A percentile compares a stretch with the other conserved stretches of the same genome.
Evolutionary conservation across 192 early-diverging fungal species (phyloP).

Genomic region (Kappamyces sp.): DNA sequence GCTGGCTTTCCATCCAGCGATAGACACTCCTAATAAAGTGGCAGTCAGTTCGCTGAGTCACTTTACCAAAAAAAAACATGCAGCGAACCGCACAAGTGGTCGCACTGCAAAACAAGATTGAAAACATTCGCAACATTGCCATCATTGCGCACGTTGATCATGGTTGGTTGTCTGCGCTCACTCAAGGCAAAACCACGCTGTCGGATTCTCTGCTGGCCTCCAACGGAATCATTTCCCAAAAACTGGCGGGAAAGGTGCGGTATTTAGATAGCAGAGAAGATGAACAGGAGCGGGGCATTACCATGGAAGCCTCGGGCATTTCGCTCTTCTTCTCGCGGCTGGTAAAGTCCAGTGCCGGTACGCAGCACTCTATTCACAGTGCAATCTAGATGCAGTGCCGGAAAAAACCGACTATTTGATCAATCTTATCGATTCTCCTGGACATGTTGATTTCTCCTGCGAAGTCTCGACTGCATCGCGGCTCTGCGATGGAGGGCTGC

Average conservation of each 20-base stretch:
- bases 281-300: slow-evolving; percentile 97
- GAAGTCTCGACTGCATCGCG: slow-evolving; percentile 99
- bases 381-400: neutral
- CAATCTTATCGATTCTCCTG: slow-evolving; percentile 97
- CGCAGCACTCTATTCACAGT: slow-evolving; percentile 1
- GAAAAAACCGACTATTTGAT: slow-evolving; percentile 72
- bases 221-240: slow-evolving; percentile 95
- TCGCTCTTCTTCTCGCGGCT: slow-evolving; percentile 85
- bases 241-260: slow-evolving; percentile 90
- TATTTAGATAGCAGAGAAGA: slow-evolving; percentile 95
- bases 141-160: slow-evolving; percentile 99
- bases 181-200: slow-evolving; percentile 82
- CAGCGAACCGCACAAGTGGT: slow-evolving; percentile 14
- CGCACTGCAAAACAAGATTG: slow-evolving; percentile 57
- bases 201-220: slow-evolving; percentile 92
- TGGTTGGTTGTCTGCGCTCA: slow-evolving; percentile 28
- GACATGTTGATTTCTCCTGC: slow-evolving; percentile 96
- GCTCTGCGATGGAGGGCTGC: slow-evolving; percentile 90
- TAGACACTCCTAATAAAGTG: neutral
- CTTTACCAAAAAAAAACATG: too few relatives aligned
- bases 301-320: slow-evolving; percentile 96
- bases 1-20: neutral
- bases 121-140: slow-evolving; percentile 90
- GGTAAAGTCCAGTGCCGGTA: slow-evolving; percentile 23
- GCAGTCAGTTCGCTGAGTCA: too few relatives aligned